Evolutionary conservation across 2,329 filamentous ascomycete genomes (phyloP), one percentile per base, ranked within the genome.

Genomic region (Xylaria arbuscula): DNA sequence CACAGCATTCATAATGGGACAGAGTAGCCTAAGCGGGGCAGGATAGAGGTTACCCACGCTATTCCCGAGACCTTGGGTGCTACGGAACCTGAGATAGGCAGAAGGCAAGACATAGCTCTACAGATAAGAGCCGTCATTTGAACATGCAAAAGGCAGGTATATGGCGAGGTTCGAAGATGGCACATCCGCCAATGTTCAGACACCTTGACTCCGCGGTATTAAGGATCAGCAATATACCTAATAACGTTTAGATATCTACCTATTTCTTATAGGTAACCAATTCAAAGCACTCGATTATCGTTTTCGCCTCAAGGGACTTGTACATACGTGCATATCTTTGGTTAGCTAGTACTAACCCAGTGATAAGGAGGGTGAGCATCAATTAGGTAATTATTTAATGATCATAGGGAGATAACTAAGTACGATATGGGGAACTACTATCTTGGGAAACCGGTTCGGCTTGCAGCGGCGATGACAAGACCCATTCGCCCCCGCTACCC

Each of bases 391-490:
- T 60, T 38, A 55, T 69, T 65, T 70, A 56, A 66, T 62, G 58
- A 69, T 64, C 24, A 62, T 54, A 62, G 57, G 57, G 62, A 63
- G 66, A 48, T 24, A 56, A 58, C 47, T 22, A 38, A 9, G 62
- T 28, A 28, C 28, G 28, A 28, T 28, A 28, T 28, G 28, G 28
- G 28, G n/a, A n/a, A n/a, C n/a, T n/a, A n/a, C n/a, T n/a, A n/a
- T n/a, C n/a, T n/a, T 28, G 3, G 3, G 28, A 3, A 28, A 28
- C 64, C 63, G 61, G 70, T 61, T 75, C 74, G 74, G 74, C 69
- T 75, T 73, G 65, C 55, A 62, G 61, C 74, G 74, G 74, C 64
- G 67, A 63, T 59, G 61, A 58, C 65, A 17, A 15, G 45, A n/a
- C 40, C 24, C 57, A 40, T 40, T 40, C 36, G 36, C 36, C 40